Base-by-base conservation (phyloP, 805 yeast genomes). In the Kluyveromyces lactis region DNA sequence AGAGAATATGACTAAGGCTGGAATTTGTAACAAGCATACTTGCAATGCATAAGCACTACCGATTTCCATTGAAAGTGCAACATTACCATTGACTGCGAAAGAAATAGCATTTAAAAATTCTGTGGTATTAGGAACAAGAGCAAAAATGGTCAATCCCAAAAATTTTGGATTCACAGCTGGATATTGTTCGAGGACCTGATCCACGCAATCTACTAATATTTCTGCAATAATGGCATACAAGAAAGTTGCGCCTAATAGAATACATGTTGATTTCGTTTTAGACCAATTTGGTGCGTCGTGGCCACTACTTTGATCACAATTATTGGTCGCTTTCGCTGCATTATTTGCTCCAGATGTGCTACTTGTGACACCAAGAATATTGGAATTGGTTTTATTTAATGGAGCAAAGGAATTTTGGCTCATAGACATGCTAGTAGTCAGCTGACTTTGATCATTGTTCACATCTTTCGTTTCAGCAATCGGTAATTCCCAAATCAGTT, bases 241-340 rank as follows among this genome's bases (percentile, higher is more conserved):
- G 9, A 89, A 46, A 0, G 98, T 92, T 1, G 97, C 90, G 3
- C 81, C 75, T 6, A 92, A 67, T 33, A 92, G 68, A 39, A 92
- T 89, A 13, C 81, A 73, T 0, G 95, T 74, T 2, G 95, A 84
- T 61, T 87, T 90, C 12, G 67, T 66, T 52, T 90, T 74, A 5
- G 95, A 81, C 98, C 98, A 92, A 57, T 92, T 92, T 33, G 98
- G 97, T 0, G 97, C 94, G 58, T 87, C 97, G 51, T 90, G 97
- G 1, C 95, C 94, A 4, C 82, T 81, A n/a, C 53, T 58, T 10
- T 52, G 59, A 30, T 60, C 67, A 41, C 53, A 62, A 6, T 52
- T 60, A 9, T 52, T 13, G 8, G 12, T 28, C 13, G 10, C 12
- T n/a, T 33, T 55, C 18, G 47, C 50, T 33, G 44, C 45, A 26